These are phyloP conservation scores for Raffaelea arxii DNA, from an alignment of 2,329 filamentous ascomycete species.

Conservation along the genomic window DNA sequence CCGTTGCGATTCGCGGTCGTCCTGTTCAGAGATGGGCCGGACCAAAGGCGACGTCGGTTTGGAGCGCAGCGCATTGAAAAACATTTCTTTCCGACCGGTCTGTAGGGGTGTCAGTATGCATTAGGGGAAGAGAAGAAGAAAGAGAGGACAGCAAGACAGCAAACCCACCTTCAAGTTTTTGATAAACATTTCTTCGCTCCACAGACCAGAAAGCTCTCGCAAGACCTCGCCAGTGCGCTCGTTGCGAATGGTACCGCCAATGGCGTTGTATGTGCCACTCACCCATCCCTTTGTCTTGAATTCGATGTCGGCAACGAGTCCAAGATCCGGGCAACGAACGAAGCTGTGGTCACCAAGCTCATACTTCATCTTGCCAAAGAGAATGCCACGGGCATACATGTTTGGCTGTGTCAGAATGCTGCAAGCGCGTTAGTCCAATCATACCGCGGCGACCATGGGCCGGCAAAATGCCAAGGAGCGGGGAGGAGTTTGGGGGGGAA, in stretches of 20 bases:
- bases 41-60: constrained; percentile 65
- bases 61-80: constrained; percentile 77
- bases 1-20: constrained; percentile 78
- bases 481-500: neutral
- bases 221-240: constrained; percentile 76
- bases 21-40: constrained; percentile 76
- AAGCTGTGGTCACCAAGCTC: constrained; percentile 95
- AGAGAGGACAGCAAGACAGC: neutral
- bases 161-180: constrained; percentile 60
- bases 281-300: constrained; percentile 99
- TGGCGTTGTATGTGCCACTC: constrained; percentile 90
- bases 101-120: too few species aligned
- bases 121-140: too few species aligned
- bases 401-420: constrained; percentile 94
- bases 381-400: constrained; percentile 95
- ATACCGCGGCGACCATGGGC: constrained; percentile 8
- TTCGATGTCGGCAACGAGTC: constrained; percentile 81
- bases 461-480: neutral
- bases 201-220: constrained; percentile 86
- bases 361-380: constrained; percentile 99
- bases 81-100: constrained; percentile 80
- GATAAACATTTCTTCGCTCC: constrained; percentile 92
- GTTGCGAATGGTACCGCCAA: constrained; percentile 83
- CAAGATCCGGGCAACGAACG: constrained; percentile 80
- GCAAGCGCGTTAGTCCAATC: neutral